phyloP scores from a whole-genome alignment of 768 basidiomycete genomes.

The Trametes coccinea region DNA sequence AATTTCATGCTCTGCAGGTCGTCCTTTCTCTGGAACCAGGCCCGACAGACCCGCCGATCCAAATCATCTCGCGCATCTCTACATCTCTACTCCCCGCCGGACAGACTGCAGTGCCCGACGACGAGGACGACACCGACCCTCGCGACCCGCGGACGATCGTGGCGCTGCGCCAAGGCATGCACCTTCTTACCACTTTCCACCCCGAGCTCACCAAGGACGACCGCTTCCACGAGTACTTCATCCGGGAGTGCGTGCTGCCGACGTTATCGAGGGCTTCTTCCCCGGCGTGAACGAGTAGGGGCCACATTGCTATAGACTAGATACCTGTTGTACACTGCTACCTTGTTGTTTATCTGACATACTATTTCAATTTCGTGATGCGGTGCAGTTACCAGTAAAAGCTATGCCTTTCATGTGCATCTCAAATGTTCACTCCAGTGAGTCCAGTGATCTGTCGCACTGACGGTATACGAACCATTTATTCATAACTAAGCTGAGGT shows the following conservation, averaged over 20 bases:
- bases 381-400: too few relatives aligned
- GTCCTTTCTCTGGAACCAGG: slow-evolving; percentile 52
- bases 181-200: slow-evolving; percentile 90
- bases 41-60: slow-evolving; percentile 55
- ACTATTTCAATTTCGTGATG: too few relatives aligned
- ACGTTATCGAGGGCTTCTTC: slow-evolving; percentile 17
- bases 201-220: slow-evolving; percentile 88
- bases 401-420: too few relatives aligned
- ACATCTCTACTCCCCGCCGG: slow-evolving; percentile 46
- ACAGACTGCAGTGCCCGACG: slow-evolving; percentile 38
- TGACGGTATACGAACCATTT: too few relatives aligned
- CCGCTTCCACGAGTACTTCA: slow-evolving; percentile 91
- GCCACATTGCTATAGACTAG: not conserved
- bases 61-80: slow-evolving; percentile 72
- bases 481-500: too few relatives aligned
- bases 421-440: too few relatives aligned
- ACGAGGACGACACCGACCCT: slow-evolving; percentile 47
- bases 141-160: slow-evolving; percentile 70
- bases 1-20: slow-evolving; percentile 46
- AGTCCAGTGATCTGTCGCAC: too few relatives aligned
- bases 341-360: not conserved
- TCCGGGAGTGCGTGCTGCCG: slow-evolving; percentile 64
- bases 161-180: slow-evolving; percentile 79
- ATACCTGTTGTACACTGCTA: slow-evolving; percentile 2
- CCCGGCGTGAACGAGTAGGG: not conserved